Base-by-base conservation (phyloP, 2,329 filamentous ascomycete species). In the Triangularia setosa region DNA sequence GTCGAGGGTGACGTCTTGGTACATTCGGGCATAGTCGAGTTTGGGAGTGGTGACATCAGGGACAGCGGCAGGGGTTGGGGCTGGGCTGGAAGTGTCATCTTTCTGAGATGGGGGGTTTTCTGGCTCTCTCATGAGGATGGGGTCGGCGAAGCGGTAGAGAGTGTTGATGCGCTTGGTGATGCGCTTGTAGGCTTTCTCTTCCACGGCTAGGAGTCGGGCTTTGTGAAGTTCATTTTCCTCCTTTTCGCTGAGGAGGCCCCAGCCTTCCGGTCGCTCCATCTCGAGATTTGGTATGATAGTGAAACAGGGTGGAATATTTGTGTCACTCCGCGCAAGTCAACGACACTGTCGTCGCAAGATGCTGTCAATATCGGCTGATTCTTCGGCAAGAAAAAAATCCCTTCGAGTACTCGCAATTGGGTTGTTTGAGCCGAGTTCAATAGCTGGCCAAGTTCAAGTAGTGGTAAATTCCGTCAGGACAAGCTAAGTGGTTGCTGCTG, bases 141-240 rank as follows among this genome's bases (percentile, higher is more conserved):
- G 83, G 4, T 86, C 81, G 35, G 85, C 82, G 25, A 28, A 28
- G 53, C 80, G 82, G 61, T 87, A 86, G 16, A 90, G 85, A 23
- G 85, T 83, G 4, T 91, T 83, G 8, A 98, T 85, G 30, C 91
- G 89, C 78, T 93, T 93, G 23, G 91, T 91, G 65, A 97, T 87
- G 66, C 93, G 90, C 76, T 92, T 92, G 80, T 96, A 97, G 0
- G 93, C 92, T 64, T 93, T 93, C 74, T 96, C 92, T 80, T 98
- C 94, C 66, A 97, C 90, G 68, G 91, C 91, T 40, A 97, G 85
- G 3, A 97, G 89, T 52, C 94, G 91, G 28, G 85, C 85, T 73
- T 93, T 94, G 80, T 97, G 94, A 40, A 97, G 88, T 68, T 92
- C 89, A 75, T 92, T 89, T 79, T 93, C 90, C 69, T 92, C 90